These are phyloP conservation scores for Rosa chinensis DNA, from an alignment of 306 rosid genomes.

Conservation along the genomic window DNA sequence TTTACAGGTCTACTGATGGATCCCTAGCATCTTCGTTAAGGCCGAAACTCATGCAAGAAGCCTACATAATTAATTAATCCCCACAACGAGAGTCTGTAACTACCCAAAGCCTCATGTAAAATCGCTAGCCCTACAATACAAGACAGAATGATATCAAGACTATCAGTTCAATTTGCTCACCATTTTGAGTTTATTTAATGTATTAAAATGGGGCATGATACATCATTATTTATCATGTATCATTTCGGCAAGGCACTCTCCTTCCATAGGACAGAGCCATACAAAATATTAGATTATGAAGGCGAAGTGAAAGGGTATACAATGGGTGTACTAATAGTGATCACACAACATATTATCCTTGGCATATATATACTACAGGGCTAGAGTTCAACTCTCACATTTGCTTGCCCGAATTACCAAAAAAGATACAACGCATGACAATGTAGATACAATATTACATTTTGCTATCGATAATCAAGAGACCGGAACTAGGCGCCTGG, in stretches of 20 bases:
- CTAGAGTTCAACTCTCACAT: too few species aligned
- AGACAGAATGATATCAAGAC: not conserved
- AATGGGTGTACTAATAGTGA: not conserved
- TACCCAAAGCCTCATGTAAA: not conserved
- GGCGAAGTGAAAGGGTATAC: not conserved
- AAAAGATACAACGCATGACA: not conserved
- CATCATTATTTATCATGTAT: not conserved
- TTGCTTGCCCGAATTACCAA: too few species aligned
- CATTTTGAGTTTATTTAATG: not conserved
- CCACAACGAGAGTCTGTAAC: too few species aligned
- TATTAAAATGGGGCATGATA: not conserved
- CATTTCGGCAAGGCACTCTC: not conserved
- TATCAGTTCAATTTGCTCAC: not conserved
- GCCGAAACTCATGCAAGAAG: too few species aligned
- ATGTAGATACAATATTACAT: not conserved
- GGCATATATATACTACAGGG: not conserved
- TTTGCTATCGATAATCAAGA: not conserved
- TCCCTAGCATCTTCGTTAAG: too few species aligned
- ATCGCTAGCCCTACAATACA: not conserved
- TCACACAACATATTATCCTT: not conserved
- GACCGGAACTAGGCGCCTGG: conserved; percentile 23
- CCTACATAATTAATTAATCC: too few species aligned
- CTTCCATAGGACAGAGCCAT: not conserved
- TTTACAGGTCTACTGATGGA: too few species aligned
- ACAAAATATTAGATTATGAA: not conserved